Conservation (phyloP, 257 asterid genomes). For the Cordia subcordata region DNA sequence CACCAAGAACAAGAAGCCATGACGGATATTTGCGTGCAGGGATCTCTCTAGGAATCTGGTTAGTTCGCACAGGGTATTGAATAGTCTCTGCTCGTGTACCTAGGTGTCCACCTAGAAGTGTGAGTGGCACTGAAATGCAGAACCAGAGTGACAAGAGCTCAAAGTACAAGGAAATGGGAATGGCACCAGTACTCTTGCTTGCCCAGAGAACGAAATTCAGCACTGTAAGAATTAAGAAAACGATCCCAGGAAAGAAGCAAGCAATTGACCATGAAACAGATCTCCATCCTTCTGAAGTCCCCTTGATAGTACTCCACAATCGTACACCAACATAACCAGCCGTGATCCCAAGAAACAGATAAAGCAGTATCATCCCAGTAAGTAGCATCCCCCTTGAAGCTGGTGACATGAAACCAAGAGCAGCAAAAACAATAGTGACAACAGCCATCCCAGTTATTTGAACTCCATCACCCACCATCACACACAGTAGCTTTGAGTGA, state of each 20-base stretch:
- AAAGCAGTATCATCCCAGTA: slow-evolving; percentile 78
- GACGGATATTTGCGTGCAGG: slow-evolving; percentile 75
- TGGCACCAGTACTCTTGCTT: slow-evolving; percentile 78
- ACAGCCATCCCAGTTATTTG: slow-evolving; percentile 76
- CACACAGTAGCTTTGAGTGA: slow-evolving; percentile 60
- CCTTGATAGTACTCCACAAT: slow-evolving; percentile 64
- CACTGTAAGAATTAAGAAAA: slow-evolving; percentile 56
- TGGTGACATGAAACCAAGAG: slow-evolving; percentile 86
- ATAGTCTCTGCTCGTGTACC: slow-evolving; percentile 68
- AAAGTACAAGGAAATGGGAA: slow-evolving; percentile 70
- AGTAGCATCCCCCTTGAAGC: slow-evolving; percentile 87
- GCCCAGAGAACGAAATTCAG: slow-evolving; percentile 86
- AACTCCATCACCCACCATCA: slow-evolving; percentile 80
- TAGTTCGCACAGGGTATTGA: slow-evolving; percentile 66
- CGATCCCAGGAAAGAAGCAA: slow-evolving; percentile 82
- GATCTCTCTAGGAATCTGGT: slow-evolving; percentile 82
- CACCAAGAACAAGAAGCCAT: slow-evolving; percentile 87
- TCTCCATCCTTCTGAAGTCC: slow-evolving; percentile 68
- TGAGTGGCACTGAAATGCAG: slow-evolving; percentile 83
- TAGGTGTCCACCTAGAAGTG: slow-evolving; percentile 71
- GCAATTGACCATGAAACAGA: slow-evolving; percentile 73
- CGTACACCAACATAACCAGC: slow-evolving; percentile 72
- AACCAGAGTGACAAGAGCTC: slow-evolving; percentile 70
- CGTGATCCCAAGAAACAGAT: slow-evolving; percentile 72
- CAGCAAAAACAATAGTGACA: slow-evolving; percentile 72